Percentiles rank a stretch among this genome's conserved stretches.
Conservation (phyloP, 805 yeast species). For the Yarrowia keelungensis region DNA sequence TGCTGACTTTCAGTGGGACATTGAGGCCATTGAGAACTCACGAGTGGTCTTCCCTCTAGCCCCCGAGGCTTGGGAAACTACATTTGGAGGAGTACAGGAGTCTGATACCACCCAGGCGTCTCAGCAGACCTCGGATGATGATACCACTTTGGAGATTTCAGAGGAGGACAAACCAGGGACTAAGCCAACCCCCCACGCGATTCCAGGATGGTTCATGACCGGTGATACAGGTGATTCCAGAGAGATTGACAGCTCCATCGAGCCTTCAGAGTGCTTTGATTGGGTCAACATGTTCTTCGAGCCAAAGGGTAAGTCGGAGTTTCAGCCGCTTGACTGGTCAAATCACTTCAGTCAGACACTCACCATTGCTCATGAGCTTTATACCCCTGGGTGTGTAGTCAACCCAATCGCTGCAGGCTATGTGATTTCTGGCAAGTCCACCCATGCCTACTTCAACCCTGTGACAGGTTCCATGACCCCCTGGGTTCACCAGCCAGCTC, state of each 20-base stretch:
- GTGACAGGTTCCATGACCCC: constrained; percentile 16
- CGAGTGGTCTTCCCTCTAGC: constrained; percentile 7
- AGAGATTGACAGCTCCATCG: background rate
- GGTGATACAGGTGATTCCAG: constrained; percentile 5
- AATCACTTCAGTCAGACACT: background rate
- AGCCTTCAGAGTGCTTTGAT: background rate
- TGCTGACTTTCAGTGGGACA: constrained; percentile 2
- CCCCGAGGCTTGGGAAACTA: constrained; percentile 15
- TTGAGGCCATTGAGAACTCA: background rate
- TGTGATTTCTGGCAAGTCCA: constrained; percentile 1
- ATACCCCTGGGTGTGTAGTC: background rate
- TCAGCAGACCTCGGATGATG: background rate
- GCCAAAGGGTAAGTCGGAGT: background rate
- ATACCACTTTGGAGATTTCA: constrained; percentile 6
- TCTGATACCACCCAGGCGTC: constrained; percentile 7
- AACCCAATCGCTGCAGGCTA: constrained; percentile 12
- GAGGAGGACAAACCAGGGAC: background rate
- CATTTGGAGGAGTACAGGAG: background rate
- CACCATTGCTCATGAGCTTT: background rate
- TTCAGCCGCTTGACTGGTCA: background rate
- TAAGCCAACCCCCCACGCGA: background rate
- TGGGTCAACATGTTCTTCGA: constrained; percentile 6
- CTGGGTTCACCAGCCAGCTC: constrained; percentile 18
- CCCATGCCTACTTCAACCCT: constrained; percentile 15
- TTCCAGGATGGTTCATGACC: constrained; percentile 16